Percentiles rank a stretch among this genome's conserved stretches.
These are phyloP conservation scores for Dactylellina haptotyla DNA, from an alignment of 2,329 filamentous ascomycete genomes.

Conservation along the genomic window DNA sequence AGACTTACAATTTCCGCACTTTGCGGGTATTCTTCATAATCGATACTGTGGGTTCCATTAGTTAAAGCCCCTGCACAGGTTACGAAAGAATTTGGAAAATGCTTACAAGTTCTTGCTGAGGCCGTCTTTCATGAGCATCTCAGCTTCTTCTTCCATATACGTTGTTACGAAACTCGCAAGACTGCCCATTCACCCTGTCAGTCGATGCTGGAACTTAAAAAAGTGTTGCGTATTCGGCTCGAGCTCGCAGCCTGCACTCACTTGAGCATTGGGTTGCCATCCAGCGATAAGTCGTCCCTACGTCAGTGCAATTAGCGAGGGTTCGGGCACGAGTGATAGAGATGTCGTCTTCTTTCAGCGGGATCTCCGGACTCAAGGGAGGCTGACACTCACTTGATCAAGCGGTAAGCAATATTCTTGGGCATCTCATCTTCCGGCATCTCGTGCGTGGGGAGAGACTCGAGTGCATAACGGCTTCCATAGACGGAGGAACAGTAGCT, in stretches of 20 bases:
- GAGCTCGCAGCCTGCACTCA: slow-evolving; percentile 62
- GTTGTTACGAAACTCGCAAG: slow-evolving; percentile 94
- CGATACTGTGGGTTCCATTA: slow-evolving; percentile 65
- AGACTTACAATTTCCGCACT: slow-evolving; percentile 72
- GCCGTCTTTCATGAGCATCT: slow-evolving; percentile 92
- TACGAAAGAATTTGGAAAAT: slow-evolving; percentile 58
- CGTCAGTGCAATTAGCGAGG: not conserved
- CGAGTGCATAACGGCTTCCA: slow-evolving; percentile 81
- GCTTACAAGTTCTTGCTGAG: slow-evolving; percentile 86
- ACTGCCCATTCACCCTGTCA: slow-evolving; percentile 64
- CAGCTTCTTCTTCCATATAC: slow-evolving; percentile 96
- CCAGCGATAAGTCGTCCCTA: slow-evolving; percentile 82
- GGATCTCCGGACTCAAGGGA: too few relatives aligned
- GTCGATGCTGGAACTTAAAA: not conserved
- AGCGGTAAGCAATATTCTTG: slow-evolving; percentile 87
- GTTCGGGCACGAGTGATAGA: too few relatives aligned
- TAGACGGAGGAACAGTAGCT: slow-evolving; percentile 83
- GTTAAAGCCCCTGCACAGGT: not conserved
- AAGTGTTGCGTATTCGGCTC: not conserved
- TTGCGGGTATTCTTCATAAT: slow-evolving; percentile 85
- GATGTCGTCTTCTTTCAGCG: too few relatives aligned
- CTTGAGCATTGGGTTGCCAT: slow-evolving; percentile 90
- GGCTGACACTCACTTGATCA: slow-evolving; percentile 85
- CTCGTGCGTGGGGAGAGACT: slow-evolving; percentile 81
- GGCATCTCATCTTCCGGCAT: slow-evolving; percentile 95